Percentiles rank a stretch among this genome's conserved stretches.
Conservation (phyloP, 805 yeast species). For the Metschnikowia amazonensis region DNA sequence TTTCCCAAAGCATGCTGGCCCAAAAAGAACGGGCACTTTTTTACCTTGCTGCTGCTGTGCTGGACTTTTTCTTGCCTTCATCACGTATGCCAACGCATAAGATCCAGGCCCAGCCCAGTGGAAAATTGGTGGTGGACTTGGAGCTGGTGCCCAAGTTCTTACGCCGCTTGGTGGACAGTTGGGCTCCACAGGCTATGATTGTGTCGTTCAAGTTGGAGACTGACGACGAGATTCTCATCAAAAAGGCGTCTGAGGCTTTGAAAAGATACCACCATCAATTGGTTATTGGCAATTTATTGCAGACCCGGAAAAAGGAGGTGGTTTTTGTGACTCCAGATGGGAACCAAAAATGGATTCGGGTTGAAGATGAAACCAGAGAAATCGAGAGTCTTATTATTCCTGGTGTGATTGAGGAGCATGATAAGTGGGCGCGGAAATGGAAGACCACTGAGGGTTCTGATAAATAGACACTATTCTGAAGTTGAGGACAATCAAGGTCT, state of each 20-base stretch:
- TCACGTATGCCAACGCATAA: conserved; percentile 89
- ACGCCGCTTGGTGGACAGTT: conserved; percentile 77
- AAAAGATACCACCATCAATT: conserved; percentile 86
- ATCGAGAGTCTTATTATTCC: conserved; percentile 84
- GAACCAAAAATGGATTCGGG: conserved; percentile 46
- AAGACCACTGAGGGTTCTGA: neutral
- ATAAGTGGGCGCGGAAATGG: conserved; percentile 47
- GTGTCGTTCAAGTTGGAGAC: conserved; percentile 94
- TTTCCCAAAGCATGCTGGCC: conserved; percentile 56
- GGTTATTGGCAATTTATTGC: conserved; percentile 90
- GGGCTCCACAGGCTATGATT: conserved; percentile 96
- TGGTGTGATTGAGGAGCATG: conserved; percentile 61
- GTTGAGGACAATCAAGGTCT: too few relatives aligned
- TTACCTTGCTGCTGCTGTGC: conserved; percentile 95
- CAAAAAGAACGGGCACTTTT: conserved; percentile 62
- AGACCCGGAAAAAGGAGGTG: conserved; percentile 83
- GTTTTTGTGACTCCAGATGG: conserved; percentile 66
- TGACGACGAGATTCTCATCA: conserved; percentile 62
- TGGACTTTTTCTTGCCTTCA: conserved; percentile 90
- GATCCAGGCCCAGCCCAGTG: conserved; percentile 79
- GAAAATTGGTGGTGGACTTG: conserved; percentile 75
- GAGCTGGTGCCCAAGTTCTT: conserved; percentile 97
- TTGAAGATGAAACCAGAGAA: conserved; percentile 41
- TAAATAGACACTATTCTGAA: too few relatives aligned
- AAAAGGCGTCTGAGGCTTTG: conserved; percentile 76